Evolutionary conservation across 805 yeast species (phyloP).

Genomic region (Tetrapisispora phaffii): DNA sequence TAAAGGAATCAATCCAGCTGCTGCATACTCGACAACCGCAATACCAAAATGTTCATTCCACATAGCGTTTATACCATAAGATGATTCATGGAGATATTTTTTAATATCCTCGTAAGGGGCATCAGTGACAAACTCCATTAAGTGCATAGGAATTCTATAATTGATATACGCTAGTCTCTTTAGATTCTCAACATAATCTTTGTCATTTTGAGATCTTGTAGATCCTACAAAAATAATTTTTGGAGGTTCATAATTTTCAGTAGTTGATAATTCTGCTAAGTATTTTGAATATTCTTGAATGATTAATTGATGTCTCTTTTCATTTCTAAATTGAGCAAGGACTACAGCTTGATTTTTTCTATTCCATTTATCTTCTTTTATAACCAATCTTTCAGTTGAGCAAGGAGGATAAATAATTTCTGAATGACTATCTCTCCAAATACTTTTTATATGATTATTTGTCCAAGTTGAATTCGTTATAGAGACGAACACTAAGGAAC

Average conservation of each 20-base stretch:
- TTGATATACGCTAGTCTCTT: slow-evolving; percentile 33
- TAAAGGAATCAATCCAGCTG: slow-evolving; percentile 77
- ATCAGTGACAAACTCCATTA: slow-evolving; percentile 55
- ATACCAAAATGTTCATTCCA: slow-evolving; percentile 99
- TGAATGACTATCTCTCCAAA: slow-evolving; percentile 46
- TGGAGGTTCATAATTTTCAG: slow-evolving; percentile 29
- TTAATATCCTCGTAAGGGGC: slow-evolving; percentile 59
- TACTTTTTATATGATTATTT: slow-evolving; percentile 50
- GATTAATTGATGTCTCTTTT: slow-evolving; percentile 75
- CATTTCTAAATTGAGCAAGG: slow-evolving; percentile 91
- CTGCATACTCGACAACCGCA: slow-evolving; percentile 86
- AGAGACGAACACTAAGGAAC: slow-evolving; percentile 54
- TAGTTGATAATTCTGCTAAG: slow-evolving; percentile 19
- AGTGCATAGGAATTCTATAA: slow-evolving; percentile 33
- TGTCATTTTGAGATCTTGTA: slow-evolving; percentile 62
- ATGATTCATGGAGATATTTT: slow-evolving; percentile 42
- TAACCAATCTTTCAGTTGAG: slow-evolving; percentile 49
- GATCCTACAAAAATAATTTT: slow-evolving; percentile 74
- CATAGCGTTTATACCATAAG: slow-evolving; percentile 88
- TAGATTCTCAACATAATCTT: slow-evolving; percentile 44
- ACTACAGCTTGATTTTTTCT: slow-evolving; percentile 32
- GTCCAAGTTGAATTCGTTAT: slow-evolving; percentile 92
- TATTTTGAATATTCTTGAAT: slow-evolving; percentile 54
- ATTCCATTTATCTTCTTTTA: slow-evolving; percentile 19
- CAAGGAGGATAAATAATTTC: slow-evolving; percentile 81